A percentile compares a stretch with the other conserved stretches of the same genome.
Conservation (phyloP, 2,329 filamentous ascomycete species). For the Alternaria longipes region DNA sequence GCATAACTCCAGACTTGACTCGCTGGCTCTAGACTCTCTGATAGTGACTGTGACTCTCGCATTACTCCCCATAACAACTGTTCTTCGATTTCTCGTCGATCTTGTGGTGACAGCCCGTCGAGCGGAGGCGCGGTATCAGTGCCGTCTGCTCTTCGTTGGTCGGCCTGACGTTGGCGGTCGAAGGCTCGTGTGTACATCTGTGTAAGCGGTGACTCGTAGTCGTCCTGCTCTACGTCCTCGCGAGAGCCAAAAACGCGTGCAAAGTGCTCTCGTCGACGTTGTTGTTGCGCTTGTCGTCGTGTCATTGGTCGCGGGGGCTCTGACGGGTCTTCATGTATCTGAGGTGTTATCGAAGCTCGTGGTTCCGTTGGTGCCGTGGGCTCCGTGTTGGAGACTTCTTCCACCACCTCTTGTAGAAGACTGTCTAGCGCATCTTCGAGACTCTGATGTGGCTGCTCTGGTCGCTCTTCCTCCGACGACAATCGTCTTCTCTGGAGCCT, state of each 20-base stretch:
- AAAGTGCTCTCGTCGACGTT: constrained; percentile 41
- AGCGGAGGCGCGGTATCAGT: constrained; percentile 31
- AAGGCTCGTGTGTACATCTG: constrained; percentile 58
- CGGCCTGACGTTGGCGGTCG: constrained; percentile 55
- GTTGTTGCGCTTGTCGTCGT: constrained; percentile 27
- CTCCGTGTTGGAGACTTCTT: constrained; percentile 30
- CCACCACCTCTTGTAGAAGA: constrained; percentile 38
- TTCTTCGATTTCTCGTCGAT: constrained; percentile 44
- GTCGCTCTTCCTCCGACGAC: constrained; percentile 35
- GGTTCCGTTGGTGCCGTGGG: constrained; percentile 4
- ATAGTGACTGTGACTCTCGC: constrained; percentile 33
- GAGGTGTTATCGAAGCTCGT: constrained; percentile 5
- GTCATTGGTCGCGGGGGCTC: constrained; percentile 25
- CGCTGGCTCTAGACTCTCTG: constrained; percentile 23
- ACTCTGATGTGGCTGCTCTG: constrained; percentile 37
- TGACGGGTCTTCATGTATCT: constrained; percentile 10
- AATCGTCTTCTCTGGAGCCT: constrained; percentile 34
- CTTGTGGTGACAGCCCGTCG: constrained; percentile 32
- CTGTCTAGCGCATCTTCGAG: constrained; percentile 48
- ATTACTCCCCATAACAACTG: constrained; percentile 47
- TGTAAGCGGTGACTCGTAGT: constrained; percentile 60
- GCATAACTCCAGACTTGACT: constrained; percentile 36
- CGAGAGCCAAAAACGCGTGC: constrained; percentile 56
- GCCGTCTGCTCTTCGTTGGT: constrained; percentile 43
- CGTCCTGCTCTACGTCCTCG: constrained; percentile 58